Conservation (phyloP, 495 filamentous ascomycete genomes). For the Recurvomyces mirabilis region DNA sequence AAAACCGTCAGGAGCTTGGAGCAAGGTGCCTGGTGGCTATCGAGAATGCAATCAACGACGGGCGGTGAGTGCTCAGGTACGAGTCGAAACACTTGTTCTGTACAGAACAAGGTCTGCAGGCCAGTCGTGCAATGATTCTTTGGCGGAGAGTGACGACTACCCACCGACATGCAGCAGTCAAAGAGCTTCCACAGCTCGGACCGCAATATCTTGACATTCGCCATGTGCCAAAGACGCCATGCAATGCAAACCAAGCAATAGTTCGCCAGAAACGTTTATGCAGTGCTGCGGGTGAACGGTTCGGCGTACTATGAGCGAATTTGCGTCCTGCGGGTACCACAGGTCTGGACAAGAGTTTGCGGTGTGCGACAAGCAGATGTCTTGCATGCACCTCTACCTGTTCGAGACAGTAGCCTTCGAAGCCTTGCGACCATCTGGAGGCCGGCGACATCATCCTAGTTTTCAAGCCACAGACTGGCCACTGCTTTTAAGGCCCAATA, state of each 20-base stretch:
- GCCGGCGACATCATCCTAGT: too few species aligned
- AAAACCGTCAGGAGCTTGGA: background rate
- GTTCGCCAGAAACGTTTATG: constrained; percentile 8
- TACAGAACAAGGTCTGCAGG: background rate
- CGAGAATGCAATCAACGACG: background rate
- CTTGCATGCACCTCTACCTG: too few species aligned
- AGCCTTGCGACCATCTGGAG: too few species aligned
- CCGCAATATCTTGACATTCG: constrained; percentile 11
- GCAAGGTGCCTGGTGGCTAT: too few species aligned
- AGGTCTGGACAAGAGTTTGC: constrained; percentile 15
- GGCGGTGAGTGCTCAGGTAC: constrained; percentile 4
- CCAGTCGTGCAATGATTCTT: constrained; percentile 7
- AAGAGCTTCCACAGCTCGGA: constrained; percentile 4
- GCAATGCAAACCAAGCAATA: background rate
- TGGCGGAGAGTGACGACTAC: background rate
- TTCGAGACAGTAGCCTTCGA: too few species aligned
- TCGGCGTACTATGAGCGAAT: constrained; percentile 10
- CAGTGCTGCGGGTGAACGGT: constrained; percentile 6
- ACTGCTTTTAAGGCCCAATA: too few species aligned
- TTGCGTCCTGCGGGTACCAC: constrained; percentile 10
- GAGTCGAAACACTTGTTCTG: constrained; percentile 16
- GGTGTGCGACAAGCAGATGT: constrained; percentile 21
- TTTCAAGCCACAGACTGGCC: too few species aligned
- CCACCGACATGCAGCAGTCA: constrained; percentile 9
- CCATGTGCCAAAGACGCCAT: background rate